Conservation (phyloP, 2,329 filamentous ascomycete species). For the Tolypocladium cylindrosporum region DNA sequence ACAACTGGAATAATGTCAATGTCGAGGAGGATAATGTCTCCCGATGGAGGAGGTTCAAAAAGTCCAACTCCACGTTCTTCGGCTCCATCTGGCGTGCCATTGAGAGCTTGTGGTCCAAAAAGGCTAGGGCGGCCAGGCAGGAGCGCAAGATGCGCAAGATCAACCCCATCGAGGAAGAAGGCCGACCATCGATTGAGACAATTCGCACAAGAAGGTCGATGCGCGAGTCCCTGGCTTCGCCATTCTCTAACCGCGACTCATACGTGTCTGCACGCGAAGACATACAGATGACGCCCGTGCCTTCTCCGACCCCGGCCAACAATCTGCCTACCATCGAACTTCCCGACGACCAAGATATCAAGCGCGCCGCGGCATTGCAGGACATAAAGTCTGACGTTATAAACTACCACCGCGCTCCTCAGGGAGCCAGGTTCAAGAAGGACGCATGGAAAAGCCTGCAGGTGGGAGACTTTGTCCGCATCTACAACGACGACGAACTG, state of each 20-base stretch:
- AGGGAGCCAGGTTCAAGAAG: constrained; percentile 77
- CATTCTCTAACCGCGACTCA: constrained; percentile 43
- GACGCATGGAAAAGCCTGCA: constrained; percentile 93
- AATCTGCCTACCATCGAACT: constrained; percentile 26
- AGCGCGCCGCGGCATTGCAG: constrained; percentile 26
- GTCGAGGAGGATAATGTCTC: constrained; percentile 80
- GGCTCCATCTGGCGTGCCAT: constrained; percentile 41
- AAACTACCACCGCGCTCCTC: constrained; percentile 55
- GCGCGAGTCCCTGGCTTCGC: constrained; percentile 33
- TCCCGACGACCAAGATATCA: constrained; percentile 23
- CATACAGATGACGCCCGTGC: constrained; percentile 93
- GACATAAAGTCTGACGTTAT: constrained; percentile 52
- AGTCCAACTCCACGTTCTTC: constrained; percentile 60
- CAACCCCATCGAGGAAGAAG: constrained; percentile 24
- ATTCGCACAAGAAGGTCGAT: constrained; percentile 22
- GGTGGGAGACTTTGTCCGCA: constrained; percentile 90
- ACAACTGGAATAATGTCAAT: constrained; percentile 90
- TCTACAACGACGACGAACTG: constrained; percentile 93
- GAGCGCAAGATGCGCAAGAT: constrained; percentile 29
- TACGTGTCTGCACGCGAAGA: constrained; percentile 51
- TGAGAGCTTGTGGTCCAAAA: constrained; percentile 38
- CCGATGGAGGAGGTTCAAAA: constrained; percentile 81
- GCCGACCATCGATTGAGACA: constrained; percentile 47
- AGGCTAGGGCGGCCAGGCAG: constrained; percentile 37
- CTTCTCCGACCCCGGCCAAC: constrained; percentile 56